Evolutionary conservation across 2,329 filamentous ascomycete genomes (phyloP).

Genomic region (Calonectria crousiana): DNA sequence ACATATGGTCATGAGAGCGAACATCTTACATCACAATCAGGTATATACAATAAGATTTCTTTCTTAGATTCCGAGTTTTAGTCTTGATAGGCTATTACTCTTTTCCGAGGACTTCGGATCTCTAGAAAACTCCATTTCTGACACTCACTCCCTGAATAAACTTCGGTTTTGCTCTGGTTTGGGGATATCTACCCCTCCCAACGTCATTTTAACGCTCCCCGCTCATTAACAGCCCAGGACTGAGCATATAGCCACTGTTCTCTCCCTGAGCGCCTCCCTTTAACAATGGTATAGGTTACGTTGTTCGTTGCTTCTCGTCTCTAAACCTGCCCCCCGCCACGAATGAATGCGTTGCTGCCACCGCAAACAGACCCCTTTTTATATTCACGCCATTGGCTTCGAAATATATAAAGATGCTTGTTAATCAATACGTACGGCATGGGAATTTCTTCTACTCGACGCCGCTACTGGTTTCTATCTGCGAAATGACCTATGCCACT

Average conservation of each 20-base stretch:
- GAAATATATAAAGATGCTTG: background rate
- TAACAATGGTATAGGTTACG: background rate
- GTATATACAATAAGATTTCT: background rate
- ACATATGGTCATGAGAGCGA: background rate
- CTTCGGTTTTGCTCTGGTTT: background rate
- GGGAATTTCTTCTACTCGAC: conserved; percentile 26
- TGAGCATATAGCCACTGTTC: background rate
- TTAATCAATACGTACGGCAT: conserved; percentile 11
- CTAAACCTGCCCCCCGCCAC: background rate
- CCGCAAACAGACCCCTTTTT: background rate
- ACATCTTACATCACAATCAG: background rate
- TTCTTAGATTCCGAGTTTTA: background rate
- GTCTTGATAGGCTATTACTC: background rate
- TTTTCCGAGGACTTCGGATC: background rate
- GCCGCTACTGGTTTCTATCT: conserved; percentile 23
- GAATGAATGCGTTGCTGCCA: background rate
- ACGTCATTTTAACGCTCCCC: background rate
- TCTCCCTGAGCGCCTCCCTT: background rate
- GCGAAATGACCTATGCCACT: conserved; percentile 15
- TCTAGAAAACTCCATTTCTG: too few species aligned
- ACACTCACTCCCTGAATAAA: background rate
- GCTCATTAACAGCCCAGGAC: background rate
- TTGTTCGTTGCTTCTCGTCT: background rate
- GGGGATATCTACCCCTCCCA: background rate
- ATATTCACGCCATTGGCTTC: background rate